Conservation (phyloP, 345 rosid species). For the Boechera stricta region DNA sequence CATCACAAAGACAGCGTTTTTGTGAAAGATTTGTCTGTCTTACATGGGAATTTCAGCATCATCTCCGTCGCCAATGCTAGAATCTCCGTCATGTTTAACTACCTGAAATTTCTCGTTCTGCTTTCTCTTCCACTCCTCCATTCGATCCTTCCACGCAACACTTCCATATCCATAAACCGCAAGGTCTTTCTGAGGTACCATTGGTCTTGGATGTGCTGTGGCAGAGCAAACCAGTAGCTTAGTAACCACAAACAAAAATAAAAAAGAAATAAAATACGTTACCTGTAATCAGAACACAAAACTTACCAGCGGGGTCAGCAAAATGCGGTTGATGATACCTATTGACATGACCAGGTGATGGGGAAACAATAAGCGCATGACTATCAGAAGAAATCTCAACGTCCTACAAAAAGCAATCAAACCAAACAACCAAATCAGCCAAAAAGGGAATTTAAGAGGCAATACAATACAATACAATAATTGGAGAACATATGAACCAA, state of each 20-base stretch:
- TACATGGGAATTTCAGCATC: conserved; percentile 83
- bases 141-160: conserved; percentile 90
- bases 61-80: conserved; percentile 55
- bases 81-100: conserved; percentile 65
- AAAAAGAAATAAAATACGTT: not conserved
- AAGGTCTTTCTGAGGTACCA: conserved; percentile 87
- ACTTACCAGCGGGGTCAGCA: conserved; percentile 68
- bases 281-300: conserved; percentile 3
- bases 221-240: conserved; percentile 33
- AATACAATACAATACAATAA: not conserved
- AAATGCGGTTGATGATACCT: conserved; percentile 59
- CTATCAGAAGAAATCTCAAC: conserved; percentile 70
- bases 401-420: conserved; percentile 52
- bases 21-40: conserved; percentile 14
- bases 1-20: conserved; percentile 5
- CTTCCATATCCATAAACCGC: conserved; percentile 91
- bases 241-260: not conserved
- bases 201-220: conserved; percentile 78
- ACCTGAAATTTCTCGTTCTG: conserved; percentile 71
- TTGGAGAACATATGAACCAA: conserved; percentile 32
- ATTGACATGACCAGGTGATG: conserved; percentile 60
- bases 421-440: conserved; percentile 6
- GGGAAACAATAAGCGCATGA: conserved; percentile 81
- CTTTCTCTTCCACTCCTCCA: conserved; percentile 89
- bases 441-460: conserved; percentile 1